These are phyloP conservation scores for Tricholomella constricta DNA, from an alignment of 768 basidiomycete species.

Conservation along the genomic window DNA sequence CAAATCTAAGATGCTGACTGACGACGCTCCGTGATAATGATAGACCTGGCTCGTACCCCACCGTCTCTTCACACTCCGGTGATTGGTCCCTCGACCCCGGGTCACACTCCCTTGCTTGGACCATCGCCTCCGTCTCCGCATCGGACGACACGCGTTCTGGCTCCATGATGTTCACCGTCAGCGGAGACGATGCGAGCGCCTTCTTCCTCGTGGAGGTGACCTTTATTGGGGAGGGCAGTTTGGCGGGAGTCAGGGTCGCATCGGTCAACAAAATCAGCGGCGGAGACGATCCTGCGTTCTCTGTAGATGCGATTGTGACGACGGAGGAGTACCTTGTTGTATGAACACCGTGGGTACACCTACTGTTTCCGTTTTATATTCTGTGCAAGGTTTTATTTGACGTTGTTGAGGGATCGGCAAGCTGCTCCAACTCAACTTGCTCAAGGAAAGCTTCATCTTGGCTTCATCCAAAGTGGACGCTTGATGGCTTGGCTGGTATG, in stretches of 20 bases:
- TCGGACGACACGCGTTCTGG: slow-evolving; percentile 69
- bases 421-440: too few species aligned
- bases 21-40: background rate
- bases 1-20: background rate
- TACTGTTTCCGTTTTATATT: too few species aligned
- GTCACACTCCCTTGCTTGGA: slow-evolving; percentile 85
- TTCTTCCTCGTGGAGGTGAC: slow-evolving; percentile 93
- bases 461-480: too few species aligned
- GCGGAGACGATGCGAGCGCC: slow-evolving; percentile 75
- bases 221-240: slow-evolving; percentile 79
- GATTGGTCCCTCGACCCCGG: slow-evolving; percentile 83
- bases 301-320: slow-evolving; percentile 55
- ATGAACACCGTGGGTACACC: too few species aligned
- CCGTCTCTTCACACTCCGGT: slow-evolving; percentile 73
- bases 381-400: too few species aligned
- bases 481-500: too few species aligned
- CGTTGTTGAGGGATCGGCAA: too few species aligned
- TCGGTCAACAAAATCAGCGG: slow-evolving; percentile 55
- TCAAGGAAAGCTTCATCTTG: too few species aligned
- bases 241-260: slow-evolving; percentile 74
- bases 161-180: slow-evolving; percentile 87
- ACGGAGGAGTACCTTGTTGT: slow-evolving; percentile 62
- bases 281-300: slow-evolving; percentile 42
- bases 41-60: slow-evolving; percentile 83
- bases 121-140: slow-evolving; percentile 65